Percentiles rank a stretch among this genome's conserved stretches.
These are phyloP conservation scores for Claviceps africana DNA, from an alignment of 2,329 filamentous ascomycete genomes.

Conservation along the genomic window DNA sequence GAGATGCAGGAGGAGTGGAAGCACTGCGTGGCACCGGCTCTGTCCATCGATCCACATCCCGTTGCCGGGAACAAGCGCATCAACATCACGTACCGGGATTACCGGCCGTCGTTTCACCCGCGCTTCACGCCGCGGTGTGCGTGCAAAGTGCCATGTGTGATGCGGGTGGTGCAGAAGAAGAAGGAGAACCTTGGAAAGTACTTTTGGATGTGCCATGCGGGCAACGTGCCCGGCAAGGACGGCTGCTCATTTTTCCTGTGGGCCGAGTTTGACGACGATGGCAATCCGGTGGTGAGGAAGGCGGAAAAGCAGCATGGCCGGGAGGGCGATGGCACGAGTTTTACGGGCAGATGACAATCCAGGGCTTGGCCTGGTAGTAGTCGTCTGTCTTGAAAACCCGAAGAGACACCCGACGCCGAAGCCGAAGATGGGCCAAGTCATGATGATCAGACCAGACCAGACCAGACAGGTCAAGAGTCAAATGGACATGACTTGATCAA, in stretches of 20 bases:
- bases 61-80: slow-evolving; percentile 68
- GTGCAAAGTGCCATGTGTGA: slow-evolving; percentile 52
- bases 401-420: too few relatives aligned
- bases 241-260: slow-evolving; percentile 71
- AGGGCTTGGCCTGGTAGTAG: too few relatives aligned
- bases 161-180: slow-evolving; percentile 70
- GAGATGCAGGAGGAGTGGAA: slow-evolving; percentile 98
- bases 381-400: too few relatives aligned
- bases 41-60: slow-evolving; percentile 71
- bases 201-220: slow-evolving; percentile 86
- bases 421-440: too few relatives aligned
- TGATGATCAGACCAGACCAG: too few relatives aligned
- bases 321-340: not conserved
- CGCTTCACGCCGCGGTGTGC: slow-evolving; percentile 62
- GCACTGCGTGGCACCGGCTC: slow-evolving; percentile 64
- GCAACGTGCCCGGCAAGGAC: slow-evolving; percentile 52
- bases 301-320: too few relatives aligned
- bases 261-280: slow-evolving; percentile 78
- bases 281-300: slow-evolving; percentile 42
- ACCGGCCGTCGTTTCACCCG: slow-evolving; percentile 64
- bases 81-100: slow-evolving; percentile 88
- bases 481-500: too few relatives aligned
- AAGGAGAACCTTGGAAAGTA: slow-evolving; percentile 65
- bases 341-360: too few relatives aligned
- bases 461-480: too few relatives aligned